Conservation (phyloP, 257 asterid species). For the Nicotiana benthamiana region DNA sequence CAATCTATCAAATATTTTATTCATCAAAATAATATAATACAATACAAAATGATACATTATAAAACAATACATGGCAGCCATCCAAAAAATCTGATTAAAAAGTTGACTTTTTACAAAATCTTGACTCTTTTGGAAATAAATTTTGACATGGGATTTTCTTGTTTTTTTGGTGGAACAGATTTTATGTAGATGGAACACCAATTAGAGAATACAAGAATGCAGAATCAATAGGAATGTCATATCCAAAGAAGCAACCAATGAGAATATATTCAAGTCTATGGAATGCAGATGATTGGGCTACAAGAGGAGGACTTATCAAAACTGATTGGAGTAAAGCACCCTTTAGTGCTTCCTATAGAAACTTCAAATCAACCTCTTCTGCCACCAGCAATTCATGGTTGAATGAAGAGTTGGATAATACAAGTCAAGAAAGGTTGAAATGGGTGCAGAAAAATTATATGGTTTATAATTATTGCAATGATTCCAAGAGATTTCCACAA, state of each 20-base stretch:
- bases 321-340: too few species aligned
- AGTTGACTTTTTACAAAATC: too few species aligned
- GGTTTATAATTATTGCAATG: conserved; percentile 68
- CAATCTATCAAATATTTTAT: too few species aligned
- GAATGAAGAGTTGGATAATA: conserved; percentile 34
- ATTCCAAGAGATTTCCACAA: conserved; percentile 55
- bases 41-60: too few species aligned
- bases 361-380: too few species aligned
- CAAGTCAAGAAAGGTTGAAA: conserved; percentile 38
- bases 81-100: too few species aligned
- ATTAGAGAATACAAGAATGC: conserved; percentile 62
- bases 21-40: too few species aligned
- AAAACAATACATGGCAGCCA: too few species aligned
- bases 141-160: not conserved
- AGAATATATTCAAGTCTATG: conserved; percentile 62
- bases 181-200: conserved; percentile 49
- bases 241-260: conserved; percentile 56
- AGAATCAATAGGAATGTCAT: conserved; percentile 48
- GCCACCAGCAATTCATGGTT: not conserved
- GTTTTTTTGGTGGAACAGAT: conserved; percentile 14
- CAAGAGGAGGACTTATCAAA: too few species aligned
- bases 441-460: conserved; percentile 39
- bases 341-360: too few species aligned
- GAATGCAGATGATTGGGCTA: conserved; percentile 78
- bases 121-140: too few species aligned